These are phyloP conservation scores for Adiantum capillusveneris DNA, from an alignment of 75 land plant genomes.

Conservation along the genomic window DNA sequence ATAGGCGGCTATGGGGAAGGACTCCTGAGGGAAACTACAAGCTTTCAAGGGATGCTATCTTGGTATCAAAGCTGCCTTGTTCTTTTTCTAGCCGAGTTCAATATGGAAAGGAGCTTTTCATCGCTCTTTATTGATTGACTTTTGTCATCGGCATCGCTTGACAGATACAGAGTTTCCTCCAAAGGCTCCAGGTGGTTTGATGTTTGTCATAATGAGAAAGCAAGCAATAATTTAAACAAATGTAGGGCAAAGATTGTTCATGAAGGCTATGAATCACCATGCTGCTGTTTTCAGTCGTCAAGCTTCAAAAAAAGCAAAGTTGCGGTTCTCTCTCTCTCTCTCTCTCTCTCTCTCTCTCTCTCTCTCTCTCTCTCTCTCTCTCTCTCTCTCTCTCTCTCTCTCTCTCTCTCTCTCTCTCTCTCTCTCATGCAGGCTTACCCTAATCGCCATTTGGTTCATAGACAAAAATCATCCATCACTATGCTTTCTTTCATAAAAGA, in stretches of 20 bases:
- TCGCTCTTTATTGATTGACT: conserved; percentile 56
- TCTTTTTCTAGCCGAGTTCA: conserved; percentile 54
- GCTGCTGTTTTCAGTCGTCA: too few relatives aligned
- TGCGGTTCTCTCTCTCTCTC: too few relatives aligned
- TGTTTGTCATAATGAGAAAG: not conserved
- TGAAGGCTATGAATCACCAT: too few relatives aligned
- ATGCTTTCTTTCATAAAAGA: too few relatives aligned
- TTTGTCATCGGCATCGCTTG: conserved; percentile 65
- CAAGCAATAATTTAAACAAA: conserved; percentile 15
- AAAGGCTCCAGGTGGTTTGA: not conserved
- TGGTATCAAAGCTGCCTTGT: conserved; percentile 66
- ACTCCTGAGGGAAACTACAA: conserved; percentile 75
- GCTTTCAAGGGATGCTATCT: conserved; percentile 58
- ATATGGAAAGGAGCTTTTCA: conserved; percentile 82
- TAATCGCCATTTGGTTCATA: too few relatives aligned
- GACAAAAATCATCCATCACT: too few relatives aligned
- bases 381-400: too few relatives aligned
- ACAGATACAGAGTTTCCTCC: conserved; percentile 51
- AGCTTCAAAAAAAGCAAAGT: too few relatives aligned
- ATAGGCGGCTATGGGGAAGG: conserved; percentile 70
- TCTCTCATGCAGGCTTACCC: too few relatives aligned
- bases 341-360: too few relatives aligned
- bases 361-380: too few relatives aligned
- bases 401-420: too few relatives aligned
- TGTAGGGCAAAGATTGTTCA: conserved; percentile 58